Evolutionary conservation across 2,329 filamentous ascomycete genomes (phyloP).

Genomic region (Fusarium equiseti): DNA sequence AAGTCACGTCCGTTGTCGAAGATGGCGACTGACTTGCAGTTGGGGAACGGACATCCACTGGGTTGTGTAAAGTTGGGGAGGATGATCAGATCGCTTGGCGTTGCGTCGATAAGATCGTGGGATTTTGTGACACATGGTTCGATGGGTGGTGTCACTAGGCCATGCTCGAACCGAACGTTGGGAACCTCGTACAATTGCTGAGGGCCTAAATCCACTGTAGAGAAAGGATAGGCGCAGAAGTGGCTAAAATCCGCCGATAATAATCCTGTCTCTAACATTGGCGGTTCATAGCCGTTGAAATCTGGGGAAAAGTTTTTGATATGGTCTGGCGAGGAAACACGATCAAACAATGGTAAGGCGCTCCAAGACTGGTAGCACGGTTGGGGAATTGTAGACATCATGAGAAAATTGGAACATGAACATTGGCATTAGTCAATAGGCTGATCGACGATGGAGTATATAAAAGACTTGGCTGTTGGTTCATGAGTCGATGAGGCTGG

Average conservation of each 20-base stretch:
- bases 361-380: not conserved
- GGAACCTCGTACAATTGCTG: not conserved
- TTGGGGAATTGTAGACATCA: not conserved
- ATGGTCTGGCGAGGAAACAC: not conserved
- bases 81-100: not conserved
- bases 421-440: not conserved
- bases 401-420: not conserved
- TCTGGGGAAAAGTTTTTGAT: not conserved
- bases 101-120: not conserved
- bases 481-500: not conserved
- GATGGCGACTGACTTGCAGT: not conserved
- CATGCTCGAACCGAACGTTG: not conserved
- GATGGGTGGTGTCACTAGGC: not conserved
- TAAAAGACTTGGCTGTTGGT: not conserved
- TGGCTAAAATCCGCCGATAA: not conserved
- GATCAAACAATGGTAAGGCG: not conserved
- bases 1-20: not conserved
- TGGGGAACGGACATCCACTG: not conserved
- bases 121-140: not conserved
- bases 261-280: not conserved
- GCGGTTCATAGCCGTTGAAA: not conserved
- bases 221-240: not conserved
- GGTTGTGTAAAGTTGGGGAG: not conserved
- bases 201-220: not conserved
- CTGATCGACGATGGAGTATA: not conserved